Percentiles rank a stretch among this genome's conserved stretches.
Evolutionary conservation across 163 green algal genomes (phyloP).

Genomic region (Chlamydomonas reinhardtii): DNA sequence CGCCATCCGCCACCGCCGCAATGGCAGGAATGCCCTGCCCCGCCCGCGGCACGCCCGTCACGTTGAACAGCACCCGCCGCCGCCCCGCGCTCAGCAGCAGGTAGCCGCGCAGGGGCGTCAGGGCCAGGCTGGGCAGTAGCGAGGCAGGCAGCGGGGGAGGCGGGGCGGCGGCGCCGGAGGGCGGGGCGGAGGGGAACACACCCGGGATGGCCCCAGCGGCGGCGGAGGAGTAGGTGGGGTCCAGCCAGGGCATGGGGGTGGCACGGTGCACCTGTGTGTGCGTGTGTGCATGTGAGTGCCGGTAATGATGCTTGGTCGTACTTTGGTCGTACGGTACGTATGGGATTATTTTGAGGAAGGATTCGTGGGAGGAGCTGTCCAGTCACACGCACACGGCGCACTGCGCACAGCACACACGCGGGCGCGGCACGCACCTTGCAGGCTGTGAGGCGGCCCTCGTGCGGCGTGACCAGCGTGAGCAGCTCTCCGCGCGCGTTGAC

Average conservation of each 20-base stretch:
- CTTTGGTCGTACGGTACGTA: no score
- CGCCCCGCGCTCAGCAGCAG: constrained; percentile 33
- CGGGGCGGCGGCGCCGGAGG: no score
- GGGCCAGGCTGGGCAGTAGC: neutral
- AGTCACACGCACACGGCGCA: no score
- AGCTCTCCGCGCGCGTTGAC: constrained; percentile 46
- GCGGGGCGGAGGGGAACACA: no score
- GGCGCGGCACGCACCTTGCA: no score
- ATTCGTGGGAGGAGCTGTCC: no score
- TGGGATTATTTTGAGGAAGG: no score
- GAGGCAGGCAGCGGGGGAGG: neutral
- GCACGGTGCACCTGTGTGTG: neutral
- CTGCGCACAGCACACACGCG: no score
- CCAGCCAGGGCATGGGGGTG: constrained; percentile 6
- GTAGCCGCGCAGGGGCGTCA: constrained; percentile 44
- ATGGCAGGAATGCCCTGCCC: neutral
- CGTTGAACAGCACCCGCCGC: constrained; percentile 21
- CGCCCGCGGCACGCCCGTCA: constrained; percentile 1
- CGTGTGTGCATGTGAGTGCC: no score
- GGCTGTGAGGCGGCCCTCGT: constrained; percentile 26
- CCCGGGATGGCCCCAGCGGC: no score
- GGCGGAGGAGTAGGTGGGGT: no score
- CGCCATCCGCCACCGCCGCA: neutral
- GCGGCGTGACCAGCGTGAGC: constrained; percentile 52
- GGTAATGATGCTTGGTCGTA: no score